Evolutionary conservation across 139 green algal species (phyloP), one percentile per base, ranked within the genome.

Genomic region (Nannochloris sp.): DNA sequence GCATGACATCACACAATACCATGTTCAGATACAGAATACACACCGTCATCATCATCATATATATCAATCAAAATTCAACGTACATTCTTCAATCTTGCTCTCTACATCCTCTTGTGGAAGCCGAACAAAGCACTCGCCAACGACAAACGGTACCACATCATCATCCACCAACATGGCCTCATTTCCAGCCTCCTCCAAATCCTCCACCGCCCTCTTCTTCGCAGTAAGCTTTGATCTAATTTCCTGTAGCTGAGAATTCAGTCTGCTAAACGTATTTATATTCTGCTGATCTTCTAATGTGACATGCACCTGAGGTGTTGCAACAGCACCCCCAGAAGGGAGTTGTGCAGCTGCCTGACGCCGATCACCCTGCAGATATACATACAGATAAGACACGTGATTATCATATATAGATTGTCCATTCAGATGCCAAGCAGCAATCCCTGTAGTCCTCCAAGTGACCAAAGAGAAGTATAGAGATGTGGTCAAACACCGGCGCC

Each of bases 121-220:
- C 46, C 81, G 68, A 37, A 85, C 68, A 27, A 91, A 84, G 61
- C 81, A 82, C 57, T 88, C 84, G 10, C 85, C 85, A 19, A 87
- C 37, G 3, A 77, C 48, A 43, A 80, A 90, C 19, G 71, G 67
- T 15, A 78, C 72, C 16, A 70, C 51, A 48, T 92, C 82, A 7
- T 91, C 86, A 61, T 93, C 86, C 10, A 78, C 40, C 21, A 93
- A 69, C 67, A 93, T 92, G 15, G 92, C 58, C 71, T 93, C 86
- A 58, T 90, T 90, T 34, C 58, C 56, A 6, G 86, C 86, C 51
- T 93, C 86, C 44, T 93, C 86, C 0, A 86, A 36, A 36, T 93
- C 82, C 37, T 92, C 86, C 5, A 75, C 40, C 2, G 66, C 57
- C 16, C 78, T 69, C 83, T 89, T 85, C 36, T 80, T 79, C 4